Evolutionary conservation across 2,329 filamentous ascomycete genomes (phyloP).

Genomic region (Pyricularia sp.): DNA sequence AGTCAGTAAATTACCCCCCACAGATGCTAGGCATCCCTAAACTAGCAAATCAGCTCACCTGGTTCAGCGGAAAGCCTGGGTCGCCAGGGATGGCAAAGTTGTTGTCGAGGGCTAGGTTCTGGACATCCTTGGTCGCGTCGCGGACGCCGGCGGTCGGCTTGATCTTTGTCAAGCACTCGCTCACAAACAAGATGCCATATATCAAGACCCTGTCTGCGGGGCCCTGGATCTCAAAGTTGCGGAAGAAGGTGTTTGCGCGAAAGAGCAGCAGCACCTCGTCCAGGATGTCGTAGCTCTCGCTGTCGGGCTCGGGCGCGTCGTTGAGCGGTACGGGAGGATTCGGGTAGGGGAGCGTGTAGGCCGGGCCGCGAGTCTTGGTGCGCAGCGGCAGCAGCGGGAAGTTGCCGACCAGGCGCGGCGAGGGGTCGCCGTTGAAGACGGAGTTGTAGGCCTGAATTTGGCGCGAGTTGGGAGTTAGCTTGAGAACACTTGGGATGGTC

Average conservation of each 20-base stretch:
- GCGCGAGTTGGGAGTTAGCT: not conserved
- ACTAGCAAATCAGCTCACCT: constrained; percentile 33
- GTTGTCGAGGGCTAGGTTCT: constrained; percentile 78
- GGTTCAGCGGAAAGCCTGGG: constrained; percentile 84
- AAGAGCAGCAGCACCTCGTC: constrained; percentile 90
- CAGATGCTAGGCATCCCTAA: not conserved
- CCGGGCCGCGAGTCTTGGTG: constrained; percentile 89
- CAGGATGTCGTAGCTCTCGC: constrained; percentile 76
- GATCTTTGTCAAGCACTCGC: constrained; percentile 80
- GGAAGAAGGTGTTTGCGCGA: constrained; percentile 96
- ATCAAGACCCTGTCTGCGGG: constrained; percentile 87
- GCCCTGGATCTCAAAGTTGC: constrained; percentile 98
- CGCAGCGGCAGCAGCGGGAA: constrained; percentile 89
- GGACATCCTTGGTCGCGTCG: constrained; percentile 58
- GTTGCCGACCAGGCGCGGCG: constrained; percentile 56
- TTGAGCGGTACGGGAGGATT: constrained; percentile 41
- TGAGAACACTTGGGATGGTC: not conserved
- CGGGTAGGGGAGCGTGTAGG: constrained; percentile 62
- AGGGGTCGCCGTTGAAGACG: constrained; percentile 77
- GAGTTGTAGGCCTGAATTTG: constrained; percentile 78
- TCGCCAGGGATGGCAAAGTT: constrained; percentile 94
- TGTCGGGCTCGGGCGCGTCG: constrained; percentile 65
- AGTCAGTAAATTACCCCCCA: not conserved
- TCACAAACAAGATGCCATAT: constrained; percentile 92
- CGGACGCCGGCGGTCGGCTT: constrained; percentile 54